Evolutionary conservation across 2,329 filamentous ascomycete species (phyloP).

Genomic region (Monosporascus sp.): DNA sequence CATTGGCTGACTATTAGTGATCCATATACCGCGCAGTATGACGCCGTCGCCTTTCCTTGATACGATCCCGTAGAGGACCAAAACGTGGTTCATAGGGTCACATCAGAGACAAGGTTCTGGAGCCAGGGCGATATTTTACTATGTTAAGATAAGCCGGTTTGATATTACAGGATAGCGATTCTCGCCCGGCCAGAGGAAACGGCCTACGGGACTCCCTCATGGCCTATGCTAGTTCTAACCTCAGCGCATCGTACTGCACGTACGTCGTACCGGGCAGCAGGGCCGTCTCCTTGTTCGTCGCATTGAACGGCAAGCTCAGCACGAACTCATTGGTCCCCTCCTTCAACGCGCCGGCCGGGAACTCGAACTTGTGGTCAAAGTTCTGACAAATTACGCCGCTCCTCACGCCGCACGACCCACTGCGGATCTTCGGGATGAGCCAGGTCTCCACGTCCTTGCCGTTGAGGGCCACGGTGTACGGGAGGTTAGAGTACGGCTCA

Average conservation of each 20-base stretch:
- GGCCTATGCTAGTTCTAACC: constrained; percentile 42
- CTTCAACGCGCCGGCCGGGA: constrained; percentile 41
- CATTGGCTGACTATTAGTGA: no score
- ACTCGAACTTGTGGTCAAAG: constrained; percentile 51
- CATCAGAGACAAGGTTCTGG: no score
- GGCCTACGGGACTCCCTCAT: not conserved
- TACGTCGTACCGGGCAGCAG: constrained; percentile 49
- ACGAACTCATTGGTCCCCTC: constrained; percentile 49
- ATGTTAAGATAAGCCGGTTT: not conserved
- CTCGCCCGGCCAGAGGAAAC: no score
- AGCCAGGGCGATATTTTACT: not conserved
- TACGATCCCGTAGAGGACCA: no score
- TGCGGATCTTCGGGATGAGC: constrained; percentile 53
- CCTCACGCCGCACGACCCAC: constrained; percentile 53
- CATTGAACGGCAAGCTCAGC: constrained; percentile 52
- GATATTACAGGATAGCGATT: not conserved
- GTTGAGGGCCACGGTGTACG: constrained; percentile 37
- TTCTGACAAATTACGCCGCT: constrained; percentile 57
- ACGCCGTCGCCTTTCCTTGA: no score
- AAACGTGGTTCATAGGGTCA: no score
- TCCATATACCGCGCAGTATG: no score
- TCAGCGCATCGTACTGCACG: constrained; percentile 59
- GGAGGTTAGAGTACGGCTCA: constrained; percentile 48
- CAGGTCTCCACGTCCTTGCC: constrained; percentile 41
- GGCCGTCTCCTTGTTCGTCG: constrained; percentile 52